These are phyloP conservation scores for Paralagenidium karlingii DNA, from an alignment of 352 stramenopile genomes.

Conservation along the genomic window DNA sequence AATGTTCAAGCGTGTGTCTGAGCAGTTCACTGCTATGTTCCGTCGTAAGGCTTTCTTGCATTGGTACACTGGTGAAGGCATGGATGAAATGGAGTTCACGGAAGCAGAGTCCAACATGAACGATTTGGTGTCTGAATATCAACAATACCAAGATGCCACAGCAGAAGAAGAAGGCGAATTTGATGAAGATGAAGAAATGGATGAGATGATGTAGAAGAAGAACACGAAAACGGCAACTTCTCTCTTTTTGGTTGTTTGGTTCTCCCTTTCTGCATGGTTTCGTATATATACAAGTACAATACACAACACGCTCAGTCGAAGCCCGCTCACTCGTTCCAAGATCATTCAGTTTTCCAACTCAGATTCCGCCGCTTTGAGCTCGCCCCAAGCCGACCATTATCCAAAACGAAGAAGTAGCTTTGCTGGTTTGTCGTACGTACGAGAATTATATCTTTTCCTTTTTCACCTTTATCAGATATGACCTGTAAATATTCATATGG, in stretches of 20 bases:
- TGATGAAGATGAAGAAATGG: constrained; percentile 91
- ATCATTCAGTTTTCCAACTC: background rate
- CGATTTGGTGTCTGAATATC: constrained; percentile 99
- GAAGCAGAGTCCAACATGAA: constrained; percentile 99
- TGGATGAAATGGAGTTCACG: constrained; percentile 99
- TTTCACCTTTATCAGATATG: too few relatives aligned
- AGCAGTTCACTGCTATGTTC: constrained; percentile 99
- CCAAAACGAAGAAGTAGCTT: too few relatives aligned
- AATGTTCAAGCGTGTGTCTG: constrained; percentile 99
- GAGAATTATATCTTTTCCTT: too few relatives aligned
- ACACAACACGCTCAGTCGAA: constrained; percentile 30
- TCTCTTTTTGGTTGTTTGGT: too few relatives aligned
- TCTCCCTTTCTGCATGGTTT: constrained; percentile 27
- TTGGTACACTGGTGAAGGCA: constrained; percentile 99
- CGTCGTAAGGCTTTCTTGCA: constrained; percentile 99
- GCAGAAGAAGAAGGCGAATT: constrained; percentile 97
- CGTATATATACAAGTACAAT: constrained; percentile 49
- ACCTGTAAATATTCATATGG: too few relatives aligned
- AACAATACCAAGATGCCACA: constrained; percentile 99
- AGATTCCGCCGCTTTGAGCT: too few relatives aligned
- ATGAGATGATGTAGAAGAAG: constrained; percentile 86
- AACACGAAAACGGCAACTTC: too few relatives aligned
- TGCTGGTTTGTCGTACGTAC: too few relatives aligned
- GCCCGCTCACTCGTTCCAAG: constrained; percentile 9
- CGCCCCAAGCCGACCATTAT: too few relatives aligned